These are phyloP conservation scores for Hypoxylon crocopeplum DNA, from an alignment of 495 filamentous ascomycete species.

Conservation along the genomic window DNA sequence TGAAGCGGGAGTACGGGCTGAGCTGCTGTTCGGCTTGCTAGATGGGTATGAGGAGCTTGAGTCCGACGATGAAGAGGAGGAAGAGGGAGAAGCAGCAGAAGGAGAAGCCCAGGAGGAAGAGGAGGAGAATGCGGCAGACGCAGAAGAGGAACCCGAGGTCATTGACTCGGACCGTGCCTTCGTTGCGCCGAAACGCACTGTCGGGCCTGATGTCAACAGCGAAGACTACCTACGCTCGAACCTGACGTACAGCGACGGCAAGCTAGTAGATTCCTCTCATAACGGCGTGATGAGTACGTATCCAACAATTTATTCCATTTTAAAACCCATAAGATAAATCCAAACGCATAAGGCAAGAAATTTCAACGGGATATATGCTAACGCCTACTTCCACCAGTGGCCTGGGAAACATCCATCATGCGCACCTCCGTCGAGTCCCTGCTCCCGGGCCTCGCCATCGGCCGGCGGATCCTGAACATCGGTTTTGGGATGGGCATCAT, in stretches of 20 bases:
- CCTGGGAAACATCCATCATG: slow-evolving; percentile 95
- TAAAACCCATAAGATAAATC: too few species aligned
- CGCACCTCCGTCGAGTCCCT: slow-evolving; percentile 66
- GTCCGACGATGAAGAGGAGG: slow-evolving; percentile 67
- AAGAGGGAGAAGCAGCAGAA: slow-evolving; percentile 57
- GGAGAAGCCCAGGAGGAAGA: slow-evolving; percentile 43
- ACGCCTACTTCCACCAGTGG: slow-evolving; percentile 59
- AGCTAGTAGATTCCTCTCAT: slow-evolving; percentile 76
- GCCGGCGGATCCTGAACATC: slow-evolving; percentile 82
- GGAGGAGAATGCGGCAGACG: slow-evolving; percentile 21
- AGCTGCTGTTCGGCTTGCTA: slow-evolving; percentile 78
- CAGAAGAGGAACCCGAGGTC: slow-evolving; percentile 12
- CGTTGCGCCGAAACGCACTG: slow-evolving; percentile 38
- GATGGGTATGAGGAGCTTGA: slow-evolving; percentile 78
- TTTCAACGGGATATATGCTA: slow-evolving; percentile 2
- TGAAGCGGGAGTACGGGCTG: slow-evolving; percentile 89
- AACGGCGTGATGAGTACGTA: slow-evolving; percentile 84
- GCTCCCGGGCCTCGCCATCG: slow-evolving; percentile 49
- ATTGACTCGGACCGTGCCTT: slow-evolving; percentile 47
- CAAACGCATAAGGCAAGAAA: too few species aligned
- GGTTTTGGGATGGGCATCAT: slow-evolving; percentile 98
- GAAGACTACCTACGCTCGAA: slow-evolving; percentile 77
- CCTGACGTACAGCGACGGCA: slow-evolving; percentile 74
- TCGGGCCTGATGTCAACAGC: slow-evolving; percentile 61
- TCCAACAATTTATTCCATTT: too few species aligned